Evolutionary conservation across 164 flowering plant species (phyloP).

Genomic region (Echeveria elegans): DNA sequence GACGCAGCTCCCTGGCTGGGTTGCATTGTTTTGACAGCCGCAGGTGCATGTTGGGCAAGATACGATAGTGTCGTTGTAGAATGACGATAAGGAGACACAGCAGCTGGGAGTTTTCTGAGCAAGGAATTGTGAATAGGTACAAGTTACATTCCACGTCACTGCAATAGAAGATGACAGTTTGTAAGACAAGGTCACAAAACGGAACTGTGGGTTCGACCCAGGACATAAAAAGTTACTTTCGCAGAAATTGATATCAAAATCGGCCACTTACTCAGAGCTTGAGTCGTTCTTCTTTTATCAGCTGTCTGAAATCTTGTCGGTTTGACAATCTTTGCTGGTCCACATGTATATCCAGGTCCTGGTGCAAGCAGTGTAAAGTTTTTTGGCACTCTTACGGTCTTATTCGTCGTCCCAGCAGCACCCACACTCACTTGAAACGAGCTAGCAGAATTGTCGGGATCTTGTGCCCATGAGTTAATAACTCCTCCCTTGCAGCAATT

Average conservation of each 20-base stretch:
- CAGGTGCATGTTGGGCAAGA: slow-evolving; percentile 7
- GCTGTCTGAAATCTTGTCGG: slow-evolving; percentile 17
- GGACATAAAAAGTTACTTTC: slow-evolving; percentile 31
- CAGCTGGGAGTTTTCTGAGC: too few species aligned
- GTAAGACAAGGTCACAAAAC: slow-evolving; percentile 5
- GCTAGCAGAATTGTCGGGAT: slow-evolving; percentile 19
- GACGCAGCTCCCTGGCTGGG: too few species aligned
- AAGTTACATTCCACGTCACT: too few species aligned
- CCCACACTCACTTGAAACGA: too few species aligned
- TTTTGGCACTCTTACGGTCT: slow-evolving; percentile 25
- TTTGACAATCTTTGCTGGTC: too few species aligned
- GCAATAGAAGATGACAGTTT: neutral
- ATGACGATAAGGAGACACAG: slow-evolving; percentile 7
- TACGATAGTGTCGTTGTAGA: slow-evolving; percentile 8
- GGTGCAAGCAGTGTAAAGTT: slow-evolving; percentile 28
- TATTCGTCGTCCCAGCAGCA: slow-evolving; percentile 22
- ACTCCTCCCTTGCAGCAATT: too few species aligned
- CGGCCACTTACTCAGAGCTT: slow-evolving; percentile 21
- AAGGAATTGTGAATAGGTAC: slow-evolving; percentile 4
- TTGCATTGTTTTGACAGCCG: too few species aligned
- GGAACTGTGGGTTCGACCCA: too few species aligned
- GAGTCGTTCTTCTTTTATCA: slow-evolving; percentile 24
- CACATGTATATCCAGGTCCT: slow-evolving; percentile 27
- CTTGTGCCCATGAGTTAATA: too few species aligned
- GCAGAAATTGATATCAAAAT: neutral